A percentile compares a stretch with the other conserved stretches of the same genome.
Evolutionary conservation across 495 filamentous ascomycete genomes (phyloP).

Genomic region (Darksidea phi): DNA sequence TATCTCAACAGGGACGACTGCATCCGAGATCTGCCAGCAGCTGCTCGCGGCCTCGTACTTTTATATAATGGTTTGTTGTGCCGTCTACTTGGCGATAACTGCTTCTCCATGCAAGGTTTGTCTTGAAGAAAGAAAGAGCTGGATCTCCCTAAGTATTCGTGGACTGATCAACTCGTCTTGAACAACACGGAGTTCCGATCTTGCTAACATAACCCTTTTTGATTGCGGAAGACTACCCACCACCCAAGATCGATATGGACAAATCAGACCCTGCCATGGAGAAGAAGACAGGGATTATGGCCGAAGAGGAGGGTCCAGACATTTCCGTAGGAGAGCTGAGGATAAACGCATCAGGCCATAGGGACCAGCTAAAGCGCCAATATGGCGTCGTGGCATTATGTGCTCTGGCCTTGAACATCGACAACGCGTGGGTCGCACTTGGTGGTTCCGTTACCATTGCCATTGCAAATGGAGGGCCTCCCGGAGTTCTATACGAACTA

Average conservation of each 20-base stretch:
- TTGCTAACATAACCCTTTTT: no score
- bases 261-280: background rate
- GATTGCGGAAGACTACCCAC: no score
- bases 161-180: no score
- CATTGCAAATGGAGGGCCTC: constrained; percentile 41
- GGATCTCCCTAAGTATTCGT: no score
- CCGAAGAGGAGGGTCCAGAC: background rate
- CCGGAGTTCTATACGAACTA: constrained; percentile 32
- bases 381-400: constrained; percentile 55
- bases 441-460: constrained; percentile 55
- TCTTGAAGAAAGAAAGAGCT: no score
- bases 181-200: no score
- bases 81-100: no score
- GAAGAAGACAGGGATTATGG: background rate
- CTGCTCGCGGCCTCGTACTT: background rate
- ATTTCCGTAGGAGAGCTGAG: background rate
- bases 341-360: constrained; percentile 56
- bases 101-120: no score
- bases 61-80: no score
- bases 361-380: constrained; percentile 56
- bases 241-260: no score
- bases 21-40: background rate
- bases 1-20: background rate
- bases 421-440: constrained; percentile 57
- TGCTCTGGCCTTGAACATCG: constrained; percentile 51